phyloP scores from a whole-genome alignment of 495 filamentous ascomycete species.

The Xylaria palmicola region DNA sequence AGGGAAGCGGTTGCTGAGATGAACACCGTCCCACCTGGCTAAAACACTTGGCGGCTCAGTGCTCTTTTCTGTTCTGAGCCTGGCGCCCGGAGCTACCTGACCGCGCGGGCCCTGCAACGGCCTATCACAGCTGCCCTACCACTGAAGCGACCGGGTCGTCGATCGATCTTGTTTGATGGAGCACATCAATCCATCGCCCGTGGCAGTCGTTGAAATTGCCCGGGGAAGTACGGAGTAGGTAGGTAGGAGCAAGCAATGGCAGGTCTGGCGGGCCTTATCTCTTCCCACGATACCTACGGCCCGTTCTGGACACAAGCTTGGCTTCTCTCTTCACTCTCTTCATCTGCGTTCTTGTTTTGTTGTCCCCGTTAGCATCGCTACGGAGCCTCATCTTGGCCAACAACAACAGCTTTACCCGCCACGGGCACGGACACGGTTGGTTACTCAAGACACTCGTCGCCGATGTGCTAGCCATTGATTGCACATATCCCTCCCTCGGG shows the following conservation, averaged over 20 bases:
- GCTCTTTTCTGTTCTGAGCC: neutral
- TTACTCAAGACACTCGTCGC: neutral
- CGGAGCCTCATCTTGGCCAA: neutral
- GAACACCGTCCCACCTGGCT: neutral
- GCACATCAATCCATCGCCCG: neutral
- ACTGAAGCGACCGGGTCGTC: neutral
- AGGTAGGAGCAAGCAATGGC: neutral
- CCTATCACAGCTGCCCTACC: conserved; percentile 27
- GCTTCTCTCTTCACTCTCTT: neutral
- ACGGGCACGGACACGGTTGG: neutral
- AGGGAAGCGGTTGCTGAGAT: conserved; percentile 7
- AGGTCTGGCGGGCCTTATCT: neutral
- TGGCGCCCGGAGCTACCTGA: conserved; percentile 19
- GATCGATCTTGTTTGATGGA: conserved; percentile 2
- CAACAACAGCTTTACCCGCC: neutral
- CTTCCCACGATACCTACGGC: neutral
- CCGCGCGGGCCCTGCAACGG: no score
- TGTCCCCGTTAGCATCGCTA: neutral
- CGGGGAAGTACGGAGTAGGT: neutral
- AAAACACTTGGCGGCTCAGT: neutral
- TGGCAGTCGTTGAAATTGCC: conserved; percentile 5
- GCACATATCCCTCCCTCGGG: neutral
- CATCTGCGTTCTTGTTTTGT: conserved; percentile 3
- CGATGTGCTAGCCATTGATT: neutral
- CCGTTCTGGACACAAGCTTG: neutral